phyloP scores from a whole-genome alignment of 2,329 filamentous ascomycete genomes.

The Colletotrichum sp. region DNA sequence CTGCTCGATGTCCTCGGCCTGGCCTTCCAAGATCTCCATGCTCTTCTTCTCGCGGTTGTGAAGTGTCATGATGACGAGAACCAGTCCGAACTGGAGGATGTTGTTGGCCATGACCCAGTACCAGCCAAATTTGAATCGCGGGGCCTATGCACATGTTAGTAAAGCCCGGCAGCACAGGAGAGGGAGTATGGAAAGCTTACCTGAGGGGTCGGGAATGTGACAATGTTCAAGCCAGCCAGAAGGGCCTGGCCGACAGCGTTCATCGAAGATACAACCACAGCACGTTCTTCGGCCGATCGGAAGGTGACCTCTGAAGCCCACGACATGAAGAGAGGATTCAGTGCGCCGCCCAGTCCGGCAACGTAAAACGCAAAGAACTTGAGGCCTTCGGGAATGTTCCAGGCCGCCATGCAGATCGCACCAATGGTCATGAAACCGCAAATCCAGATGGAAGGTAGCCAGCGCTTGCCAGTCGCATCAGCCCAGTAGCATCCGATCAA shows the following conservation, averaged over 20 bases:
- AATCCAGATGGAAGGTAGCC: constrained; percentile 40
- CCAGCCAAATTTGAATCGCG: constrained; percentile 2
- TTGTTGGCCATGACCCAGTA: constrained; percentile 10
- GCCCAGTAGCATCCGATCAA: constrained; percentile 64
- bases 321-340: background rate
- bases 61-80: constrained; percentile 12
- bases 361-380: constrained; percentile 58
- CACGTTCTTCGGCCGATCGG: background rate
- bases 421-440: constrained; percentile 1
- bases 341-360: background rate
- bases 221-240: background rate
- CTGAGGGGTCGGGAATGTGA: background rate
- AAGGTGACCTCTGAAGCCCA: constrained; percentile 6
- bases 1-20: background rate
- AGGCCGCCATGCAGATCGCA: constrained; percentile 50
- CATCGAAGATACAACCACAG: constrained; percentile 1
- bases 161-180: fast-evolving
- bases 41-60: constrained; percentile 6
- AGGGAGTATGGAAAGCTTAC: background rate
- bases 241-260: background rate
- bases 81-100: background rate
- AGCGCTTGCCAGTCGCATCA: constrained; percentile 68
- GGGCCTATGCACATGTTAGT: background rate
- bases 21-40: constrained; percentile 1
- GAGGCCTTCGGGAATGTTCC: constrained; percentile 59